A percentile compares a stretch with the other conserved stretches of the same genome.
These are phyloP conservation scores for Phytophthora palmivora DNA, from an alignment of 352 stramenopile genomes.

Conservation along the genomic window DNA sequence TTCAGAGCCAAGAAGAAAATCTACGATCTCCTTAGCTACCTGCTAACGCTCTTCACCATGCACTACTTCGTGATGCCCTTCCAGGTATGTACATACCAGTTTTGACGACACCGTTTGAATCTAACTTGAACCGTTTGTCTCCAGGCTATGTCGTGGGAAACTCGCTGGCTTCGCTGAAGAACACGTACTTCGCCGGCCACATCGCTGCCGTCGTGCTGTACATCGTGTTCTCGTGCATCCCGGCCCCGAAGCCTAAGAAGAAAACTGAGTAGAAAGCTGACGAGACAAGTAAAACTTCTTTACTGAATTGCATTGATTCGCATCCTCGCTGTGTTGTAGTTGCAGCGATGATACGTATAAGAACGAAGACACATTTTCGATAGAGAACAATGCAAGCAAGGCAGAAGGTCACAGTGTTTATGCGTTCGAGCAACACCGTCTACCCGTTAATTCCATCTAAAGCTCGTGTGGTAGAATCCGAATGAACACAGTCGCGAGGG, in stretches of 20 bases:
- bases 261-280: constrained; percentile 53
- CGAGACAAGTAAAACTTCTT: constrained; percentile 13
- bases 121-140: no score
- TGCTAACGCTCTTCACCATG: constrained; percentile 58
- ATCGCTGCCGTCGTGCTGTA: constrained; percentile 72
- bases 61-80: constrained; percentile 83
- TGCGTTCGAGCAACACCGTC: no score
- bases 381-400: constrained; percentile 35
- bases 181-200: constrained; percentile 76
- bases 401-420: no score
- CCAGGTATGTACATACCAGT: no score
- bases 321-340: constrained; percentile 6
- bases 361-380: constrained; percentile 20
- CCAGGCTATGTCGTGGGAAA: constrained; percentile 76
- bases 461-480: no score
- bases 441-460: no score
- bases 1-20: constrained; percentile 59
- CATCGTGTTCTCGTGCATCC: constrained; percentile 72
- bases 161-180: constrained; percentile 66
- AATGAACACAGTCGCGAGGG: no score
- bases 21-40: constrained; percentile 63
- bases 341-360: constrained; percentile 17
- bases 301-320: constrained; percentile 17
- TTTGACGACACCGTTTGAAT: no score
- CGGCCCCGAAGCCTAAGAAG: constrained; percentile 59